phyloP scores from a whole-genome alignment of 192 early-diverging fungal species.

The Oehlia diaphana region DNA sequence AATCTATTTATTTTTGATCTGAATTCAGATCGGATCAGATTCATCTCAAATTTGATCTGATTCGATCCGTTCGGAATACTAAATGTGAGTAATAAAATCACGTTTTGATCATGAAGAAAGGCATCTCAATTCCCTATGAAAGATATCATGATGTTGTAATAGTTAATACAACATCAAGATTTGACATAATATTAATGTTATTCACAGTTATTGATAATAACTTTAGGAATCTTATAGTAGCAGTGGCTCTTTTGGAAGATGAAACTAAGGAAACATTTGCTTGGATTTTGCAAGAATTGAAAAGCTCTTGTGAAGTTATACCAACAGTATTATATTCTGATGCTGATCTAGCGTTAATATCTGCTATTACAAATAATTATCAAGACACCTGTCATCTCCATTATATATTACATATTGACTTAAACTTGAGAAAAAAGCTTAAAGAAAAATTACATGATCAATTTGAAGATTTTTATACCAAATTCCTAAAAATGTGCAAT shows the following conservation, averaged over 20 bases:
- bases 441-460: background rate
- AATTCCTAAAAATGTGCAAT: background rate
- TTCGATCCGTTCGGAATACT: too few species aligned
- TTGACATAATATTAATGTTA: constrained; percentile 7
- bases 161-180: background rate
- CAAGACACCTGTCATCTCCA: background rate
- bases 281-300: background rate
- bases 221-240: background rate
- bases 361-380: background rate
- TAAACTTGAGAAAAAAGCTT: background rate
- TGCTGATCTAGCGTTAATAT: background rate
- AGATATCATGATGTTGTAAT: background rate
- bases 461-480: background rate
- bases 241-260: background rate
- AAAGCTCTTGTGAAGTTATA: background rate
- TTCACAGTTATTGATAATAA: background rate
- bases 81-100: background rate
- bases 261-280: background rate
- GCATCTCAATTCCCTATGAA: background rate
- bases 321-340: background rate
- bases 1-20: too few species aligned
- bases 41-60: too few species aligned
- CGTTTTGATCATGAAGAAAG: background rate
- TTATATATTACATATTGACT: background rate
- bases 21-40: too few species aligned